phyloP scores from a whole-genome alignment of 2,329 filamentous ascomycete genomes.

The Acrodontium crateriforme region DNA sequence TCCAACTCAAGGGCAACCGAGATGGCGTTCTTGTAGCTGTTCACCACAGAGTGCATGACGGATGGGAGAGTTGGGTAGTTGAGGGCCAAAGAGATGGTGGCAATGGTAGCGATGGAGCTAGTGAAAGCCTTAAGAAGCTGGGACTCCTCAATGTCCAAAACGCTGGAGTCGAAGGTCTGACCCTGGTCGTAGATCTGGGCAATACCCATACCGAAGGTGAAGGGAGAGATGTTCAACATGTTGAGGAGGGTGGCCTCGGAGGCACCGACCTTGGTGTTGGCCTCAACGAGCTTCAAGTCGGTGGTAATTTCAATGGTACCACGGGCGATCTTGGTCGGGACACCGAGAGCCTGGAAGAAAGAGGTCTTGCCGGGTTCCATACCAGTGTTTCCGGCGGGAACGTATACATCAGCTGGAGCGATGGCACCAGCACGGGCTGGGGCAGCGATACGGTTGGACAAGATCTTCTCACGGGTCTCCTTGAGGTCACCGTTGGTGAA shows the following conservation, averaged over 20 bases:
- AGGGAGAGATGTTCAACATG: conserved; percentile 99
- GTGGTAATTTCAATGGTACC: conserved; percentile 99
- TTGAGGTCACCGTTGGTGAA: conserved; percentile 98
- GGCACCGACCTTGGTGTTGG: conserved; percentile 84
- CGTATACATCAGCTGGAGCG: conserved; percentile 82
- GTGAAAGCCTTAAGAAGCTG: conserved; percentile 79
- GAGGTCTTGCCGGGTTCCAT: conserved; percentile 99
- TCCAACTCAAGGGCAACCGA: conserved; percentile 71
- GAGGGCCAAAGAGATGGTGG: conserved; percentile 76
- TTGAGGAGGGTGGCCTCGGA: conserved; percentile 98
- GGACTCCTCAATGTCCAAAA: conserved; percentile 88
- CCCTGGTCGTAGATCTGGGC: conserved; percentile 94
- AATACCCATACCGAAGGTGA: conserved; percentile 98
- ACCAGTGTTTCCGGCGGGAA: conserved; percentile 97
- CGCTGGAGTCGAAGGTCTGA: conserved; percentile 72
- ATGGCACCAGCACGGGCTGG: conserved; percentile 96
- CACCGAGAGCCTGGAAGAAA: conserved; percentile 99
- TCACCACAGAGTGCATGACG: conserved; percentile 89
- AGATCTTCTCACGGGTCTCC: conserved; percentile 81
- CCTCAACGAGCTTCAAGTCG: conserved; percentile 95
- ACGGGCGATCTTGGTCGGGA: conserved; percentile 99
- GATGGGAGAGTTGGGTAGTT: conserved; percentile 94
- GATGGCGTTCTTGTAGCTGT: conserved; percentile 94
- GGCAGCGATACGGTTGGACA: conserved; percentile 92
- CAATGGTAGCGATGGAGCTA: conserved; percentile 72